These are phyloP conservation scores for Apiotrichum brassicae DNA, from an alignment of 1,284 basidiomycete genomes.

Conservation along the genomic window DNA sequence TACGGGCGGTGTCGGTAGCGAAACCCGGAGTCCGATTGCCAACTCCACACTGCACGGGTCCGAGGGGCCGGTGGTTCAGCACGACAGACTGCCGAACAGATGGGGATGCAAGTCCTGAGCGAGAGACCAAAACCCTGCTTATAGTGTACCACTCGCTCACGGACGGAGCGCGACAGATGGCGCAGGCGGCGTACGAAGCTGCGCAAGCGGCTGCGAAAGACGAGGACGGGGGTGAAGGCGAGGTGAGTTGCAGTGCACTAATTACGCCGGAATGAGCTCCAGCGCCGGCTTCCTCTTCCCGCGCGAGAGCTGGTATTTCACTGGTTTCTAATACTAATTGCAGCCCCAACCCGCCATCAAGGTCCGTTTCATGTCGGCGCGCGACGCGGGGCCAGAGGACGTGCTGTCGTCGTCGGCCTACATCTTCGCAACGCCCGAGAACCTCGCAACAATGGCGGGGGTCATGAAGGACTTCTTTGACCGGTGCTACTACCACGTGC, in stretches of 20 bases:
- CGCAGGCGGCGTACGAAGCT: conserved; percentile 9
- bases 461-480: conserved; percentile 18
- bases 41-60: no score
- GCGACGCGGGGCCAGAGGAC: conserved; percentile 8
- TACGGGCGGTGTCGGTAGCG: no score
- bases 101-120: background rate
- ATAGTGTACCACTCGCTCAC: conserved; percentile 20
- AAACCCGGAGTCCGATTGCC: no score
- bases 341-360: background rate
- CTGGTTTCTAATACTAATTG: background rate
- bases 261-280: no score
- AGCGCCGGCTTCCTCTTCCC: no score
- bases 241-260: background rate
- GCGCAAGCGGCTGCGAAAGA: background rate
- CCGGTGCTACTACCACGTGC: conserved; percentile 12
- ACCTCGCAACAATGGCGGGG: conserved; percentile 14
- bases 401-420: conserved; percentile 7
- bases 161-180: conserved; percentile 14
- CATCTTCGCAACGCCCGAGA: conserved; percentile 17
- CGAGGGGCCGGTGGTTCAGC: no score
- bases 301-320: no score
- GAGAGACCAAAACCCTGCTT: conserved; percentile 10
- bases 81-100: no score
- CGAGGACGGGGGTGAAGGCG: background rate
- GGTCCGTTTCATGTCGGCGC: conserved; percentile 2